Conservation (phyloP, 2,329 filamentous ascomycete genomes). For the Aspergillus uvarum region DNA sequence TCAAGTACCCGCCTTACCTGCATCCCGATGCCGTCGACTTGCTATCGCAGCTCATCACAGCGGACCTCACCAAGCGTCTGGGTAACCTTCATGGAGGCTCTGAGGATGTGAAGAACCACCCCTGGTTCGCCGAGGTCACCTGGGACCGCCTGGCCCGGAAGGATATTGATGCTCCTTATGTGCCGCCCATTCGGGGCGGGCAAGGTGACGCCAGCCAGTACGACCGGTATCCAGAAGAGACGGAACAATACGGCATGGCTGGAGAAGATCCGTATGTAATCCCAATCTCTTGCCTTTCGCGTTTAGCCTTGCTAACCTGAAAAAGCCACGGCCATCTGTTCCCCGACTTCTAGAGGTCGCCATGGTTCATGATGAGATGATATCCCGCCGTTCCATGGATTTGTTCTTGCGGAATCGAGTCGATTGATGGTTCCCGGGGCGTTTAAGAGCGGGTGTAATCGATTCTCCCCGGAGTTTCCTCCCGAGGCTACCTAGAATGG, state of each 20-base stretch:
- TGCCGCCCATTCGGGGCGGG: constrained; percentile 90
- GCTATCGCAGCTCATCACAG: constrained; percentile 87
- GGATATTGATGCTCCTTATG: constrained; percentile 97
- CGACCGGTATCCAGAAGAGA: constrained; percentile 96
- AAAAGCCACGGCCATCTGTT: constrained; percentile 73
- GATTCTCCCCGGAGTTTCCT: neutral
- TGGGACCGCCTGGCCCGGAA: constrained; percentile 94
- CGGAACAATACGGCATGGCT: constrained; percentile 78
- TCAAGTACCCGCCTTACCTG: constrained; percentile 96
- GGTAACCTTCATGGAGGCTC: constrained; percentile 91
- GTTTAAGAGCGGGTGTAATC: neutral
- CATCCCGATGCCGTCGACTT: constrained; percentile 92
- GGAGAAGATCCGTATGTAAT: constrained; percentile 81
- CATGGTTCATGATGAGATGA: constrained; percentile 36
- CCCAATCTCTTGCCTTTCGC: neutral
- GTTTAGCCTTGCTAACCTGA: neutral
- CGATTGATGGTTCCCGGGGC: neutral
- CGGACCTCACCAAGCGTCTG: constrained; percentile 89
- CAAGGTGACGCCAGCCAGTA: constrained; percentile 96
- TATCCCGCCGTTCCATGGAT: constrained; percentile 19
- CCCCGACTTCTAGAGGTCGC: constrained; percentile 63
- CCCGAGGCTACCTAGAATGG: constrained; percentile 2
- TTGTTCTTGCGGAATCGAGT: constrained; percentile 3
- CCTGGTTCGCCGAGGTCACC: constrained; percentile 96
- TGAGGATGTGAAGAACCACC: constrained; percentile 89